These are phyloP conservation scores for Mycena alexandri DNA, from an alignment of 768 basidiomycete genomes.

Conservation along the genomic window DNA sequence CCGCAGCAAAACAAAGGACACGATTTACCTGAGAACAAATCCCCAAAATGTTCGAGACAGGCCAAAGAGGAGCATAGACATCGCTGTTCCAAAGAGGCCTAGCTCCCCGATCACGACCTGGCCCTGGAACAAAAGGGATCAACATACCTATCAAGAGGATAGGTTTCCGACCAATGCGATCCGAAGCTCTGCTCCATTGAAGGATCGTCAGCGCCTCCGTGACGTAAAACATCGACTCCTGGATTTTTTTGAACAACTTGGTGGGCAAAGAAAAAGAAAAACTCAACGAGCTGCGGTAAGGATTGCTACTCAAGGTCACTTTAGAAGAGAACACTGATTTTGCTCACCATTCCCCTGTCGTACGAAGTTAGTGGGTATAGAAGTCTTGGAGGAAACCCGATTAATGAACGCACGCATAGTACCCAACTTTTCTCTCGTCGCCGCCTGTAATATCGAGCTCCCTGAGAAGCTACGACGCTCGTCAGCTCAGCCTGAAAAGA, in stretches of 20 bases:
- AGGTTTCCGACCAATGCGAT: constrained; percentile 71
- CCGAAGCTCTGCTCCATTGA: constrained; percentile 75
- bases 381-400: background rate
- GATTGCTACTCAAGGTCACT: too few relatives aligned
- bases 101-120: too few relatives aligned
- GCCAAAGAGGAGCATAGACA: constrained; percentile 72
- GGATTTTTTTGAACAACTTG: background rate
- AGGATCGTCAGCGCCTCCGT: constrained; percentile 69
- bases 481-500: too few relatives aligned
- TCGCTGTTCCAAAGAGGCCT: constrained; percentile 60
- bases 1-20: background rate
- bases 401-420: constrained; percentile 66
- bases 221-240: constrained; percentile 74
- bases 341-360: constrained; percentile 7
- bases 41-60: constrained; percentile 67
- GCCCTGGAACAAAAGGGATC: too few relatives aligned
- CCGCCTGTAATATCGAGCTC: constrained; percentile 74
- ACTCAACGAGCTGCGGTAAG: too few relatives aligned
- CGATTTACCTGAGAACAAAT: constrained; percentile 64
- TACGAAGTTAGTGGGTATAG: background rate
- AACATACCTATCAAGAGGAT: constrained; percentile 59
- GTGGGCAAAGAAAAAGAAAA: too few relatives aligned
- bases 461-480: constrained; percentile 60
- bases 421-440: constrained; percentile 73
- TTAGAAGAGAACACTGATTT: too few relatives aligned